Percentiles rank a stretch among this genome's conserved stretches.
Evolutionary conservation across 495 filamentous ascomycete species (phyloP).

Genomic region (Podospora bellae-mahoneyi): DNA sequence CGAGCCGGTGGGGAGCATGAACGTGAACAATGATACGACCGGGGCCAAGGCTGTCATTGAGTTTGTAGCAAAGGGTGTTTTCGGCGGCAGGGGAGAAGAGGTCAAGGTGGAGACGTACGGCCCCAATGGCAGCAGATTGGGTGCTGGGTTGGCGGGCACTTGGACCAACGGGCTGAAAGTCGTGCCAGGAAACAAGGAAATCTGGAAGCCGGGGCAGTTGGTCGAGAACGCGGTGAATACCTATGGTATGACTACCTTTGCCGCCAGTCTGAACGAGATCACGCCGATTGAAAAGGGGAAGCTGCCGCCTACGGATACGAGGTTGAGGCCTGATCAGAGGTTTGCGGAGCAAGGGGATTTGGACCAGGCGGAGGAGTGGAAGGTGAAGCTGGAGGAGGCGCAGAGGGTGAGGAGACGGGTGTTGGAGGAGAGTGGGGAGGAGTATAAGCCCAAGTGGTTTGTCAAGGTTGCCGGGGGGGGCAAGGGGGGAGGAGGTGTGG

Average conservation of each 20-base stretch:
- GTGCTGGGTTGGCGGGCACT: conserved; percentile 67
- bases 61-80: conserved; percentile 94
- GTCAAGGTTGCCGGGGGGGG: conserved; percentile 50
- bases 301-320: conserved; percentile 74
- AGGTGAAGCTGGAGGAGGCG: conserved; percentile 77
- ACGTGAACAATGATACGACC: conserved; percentile 72
- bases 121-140: conserved; percentile 55
- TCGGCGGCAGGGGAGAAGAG: conserved; percentile 90
- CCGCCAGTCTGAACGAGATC: conserved; percentile 82
- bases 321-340: conserved; percentile 89
- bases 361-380: conserved; percentile 79
- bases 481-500: conserved; percentile 72
- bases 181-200: conserved; percentile 58
- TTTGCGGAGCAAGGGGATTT: conserved; percentile 77
- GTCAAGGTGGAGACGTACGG: conserved; percentile 71
- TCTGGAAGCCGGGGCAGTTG: conserved; percentile 75
- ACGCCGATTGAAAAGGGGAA: conserved; percentile 70
- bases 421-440: conserved; percentile 68
- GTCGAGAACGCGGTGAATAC: conserved; percentile 70
- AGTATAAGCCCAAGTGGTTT: conserved; percentile 80
- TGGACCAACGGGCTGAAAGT: conserved; percentile 74
- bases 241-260: conserved; percentile 86
- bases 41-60: conserved; percentile 75
- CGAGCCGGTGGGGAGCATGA: conserved; percentile 87
- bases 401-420: conserved; percentile 73